phyloP scores from a whole-genome alignment of 1,284 basidiomycete species.

The Fomitopsis palustris region DNA sequence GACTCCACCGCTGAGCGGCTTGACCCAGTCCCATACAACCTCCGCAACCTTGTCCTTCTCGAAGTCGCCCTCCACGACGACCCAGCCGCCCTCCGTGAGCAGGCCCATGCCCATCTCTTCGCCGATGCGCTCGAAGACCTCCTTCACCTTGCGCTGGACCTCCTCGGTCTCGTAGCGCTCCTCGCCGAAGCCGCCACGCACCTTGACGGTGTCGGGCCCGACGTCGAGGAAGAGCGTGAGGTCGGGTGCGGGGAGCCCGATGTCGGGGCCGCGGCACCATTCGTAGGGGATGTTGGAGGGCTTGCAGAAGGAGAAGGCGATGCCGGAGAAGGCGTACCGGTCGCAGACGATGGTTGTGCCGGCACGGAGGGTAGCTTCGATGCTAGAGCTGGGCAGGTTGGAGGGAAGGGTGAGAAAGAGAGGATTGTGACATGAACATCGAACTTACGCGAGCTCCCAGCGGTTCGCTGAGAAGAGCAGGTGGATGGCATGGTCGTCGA shows the following conservation, averaged over 20 bases:
- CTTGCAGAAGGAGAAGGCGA: constrained; percentile 88
- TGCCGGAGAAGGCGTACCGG: constrained; percentile 95
- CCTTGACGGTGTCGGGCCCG: constrained; percentile 63
- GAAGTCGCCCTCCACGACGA: constrained; percentile 61
- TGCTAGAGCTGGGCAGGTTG: constrained; percentile 48
- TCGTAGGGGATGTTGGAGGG: constrained; percentile 42
- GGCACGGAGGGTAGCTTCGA: constrained; percentile 54
- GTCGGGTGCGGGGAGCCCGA: constrained; percentile 86
- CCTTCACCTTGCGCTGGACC: constrained; percentile 68
- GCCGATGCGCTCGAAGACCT: constrained; percentile 63
- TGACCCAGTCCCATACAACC: constrained; percentile 54
- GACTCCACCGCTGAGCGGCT: constrained; percentile 35
- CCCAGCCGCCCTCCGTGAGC: constrained; percentile 43
- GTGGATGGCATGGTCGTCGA: constrained; percentile 92
- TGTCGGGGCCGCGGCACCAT: constrained; percentile 87
- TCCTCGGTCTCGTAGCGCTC: constrained; percentile 87
- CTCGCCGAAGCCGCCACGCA: constrained; percentile 84
- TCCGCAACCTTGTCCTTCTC: constrained; percentile 53
- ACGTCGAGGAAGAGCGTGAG: constrained; percentile 87
- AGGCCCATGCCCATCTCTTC: constrained; percentile 41
- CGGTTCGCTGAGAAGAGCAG: constrained; percentile 96
- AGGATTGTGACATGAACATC: not conserved
- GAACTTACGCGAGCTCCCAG: constrained; percentile 89
- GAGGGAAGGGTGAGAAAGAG: constrained; percentile 2
- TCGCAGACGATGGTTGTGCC: constrained; percentile 87